Evolutionary conservation across 2,329 filamentous ascomycete species (phyloP), one percentile per base, ranked within the genome.

Genomic region (Fusarium continuum): DNA sequence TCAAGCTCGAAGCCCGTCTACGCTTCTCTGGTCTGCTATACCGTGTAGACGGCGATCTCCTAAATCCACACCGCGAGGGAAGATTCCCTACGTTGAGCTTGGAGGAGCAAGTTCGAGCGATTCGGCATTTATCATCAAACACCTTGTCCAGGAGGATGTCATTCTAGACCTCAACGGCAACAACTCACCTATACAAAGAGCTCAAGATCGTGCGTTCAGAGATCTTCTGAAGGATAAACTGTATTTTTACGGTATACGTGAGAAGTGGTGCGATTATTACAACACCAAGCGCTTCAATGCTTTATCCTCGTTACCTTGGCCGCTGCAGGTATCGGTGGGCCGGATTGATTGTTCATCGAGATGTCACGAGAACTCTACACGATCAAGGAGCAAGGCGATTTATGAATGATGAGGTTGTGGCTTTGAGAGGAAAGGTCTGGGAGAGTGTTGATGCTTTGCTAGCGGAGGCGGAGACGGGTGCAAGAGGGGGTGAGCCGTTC

Each of bases 211-310:
- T 8, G 82, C 79, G 0, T 57, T 88, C 2, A 74, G 80, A 14
- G 81, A 84, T 0, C 64, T 89, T 46, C 56, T 89, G 20, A 86
- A 89, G 73, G 85, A 89, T 17, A 86, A 83, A 70, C 61, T 87
- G 13, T 85, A 83, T 67, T 88, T 88, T 61, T 86, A 82, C 55
- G 76, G 82, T 78, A 71, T 61, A 1, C 76, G 78, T 34, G 86
- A 89, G 73, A 77, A 80, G 58, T 89, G 86, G 86, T 70, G 80
- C 4, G 75, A 85, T 52, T 87, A 89, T 69, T 88, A 84, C 75
- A 80, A 84, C 56, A 72, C 75, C 13, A 88, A 87, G 85, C 82
- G 86, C 14, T 79, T 80, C 45, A 74, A 82, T 31, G 74, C 80
- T 1, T 75, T 89, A 7, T 73, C 69, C 9, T 49, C 78, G 0